phyloP scores from a whole-genome alignment of 169 alveolate genomes.

The Plasmodium knowlesi region DNA sequence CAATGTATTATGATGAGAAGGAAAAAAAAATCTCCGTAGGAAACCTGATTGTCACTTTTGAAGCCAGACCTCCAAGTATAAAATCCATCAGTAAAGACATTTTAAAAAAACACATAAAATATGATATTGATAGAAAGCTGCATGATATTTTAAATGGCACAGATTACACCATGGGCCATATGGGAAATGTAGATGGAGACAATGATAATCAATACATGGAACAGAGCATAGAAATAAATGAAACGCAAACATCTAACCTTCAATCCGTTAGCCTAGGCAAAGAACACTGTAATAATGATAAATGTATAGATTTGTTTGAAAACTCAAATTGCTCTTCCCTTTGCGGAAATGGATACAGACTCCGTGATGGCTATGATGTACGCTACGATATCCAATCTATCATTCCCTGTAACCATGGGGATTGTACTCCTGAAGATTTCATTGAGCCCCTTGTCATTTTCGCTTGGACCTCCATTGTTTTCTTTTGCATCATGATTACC shows the following conservation, averaged over 20 bases:
- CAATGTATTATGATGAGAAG: constrained; percentile 41
- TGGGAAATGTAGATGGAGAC: neutral
- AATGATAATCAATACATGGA: neutral
- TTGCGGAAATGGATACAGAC: constrained; percentile 46
- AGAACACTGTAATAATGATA: constrained; percentile 42
- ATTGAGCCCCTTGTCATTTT: constrained; percentile 43
- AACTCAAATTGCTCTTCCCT: constrained; percentile 46
- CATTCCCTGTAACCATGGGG: constrained; percentile 63
- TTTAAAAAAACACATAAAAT: constrained; percentile 26
- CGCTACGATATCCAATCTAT: constrained; percentile 7
- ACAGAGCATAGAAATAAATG: constrained; percentile 17
- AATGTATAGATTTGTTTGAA: constrained; percentile 20
- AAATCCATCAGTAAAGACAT: constrained; percentile 16
- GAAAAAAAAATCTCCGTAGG: constrained; percentile 10
- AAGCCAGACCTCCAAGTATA: constrained; percentile 5
- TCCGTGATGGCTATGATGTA: constrained; percentile 16
- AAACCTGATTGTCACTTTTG: constrained; percentile 10
- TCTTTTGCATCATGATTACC: constrained; percentile 37
- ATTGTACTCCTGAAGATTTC: constrained; percentile 33
- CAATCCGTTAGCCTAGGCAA: neutral
- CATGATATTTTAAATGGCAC: constrained; percentile 17
- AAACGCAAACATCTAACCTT: neutral
- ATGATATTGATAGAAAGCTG: constrained; percentile 28
- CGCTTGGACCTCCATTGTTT: constrained; percentile 43
- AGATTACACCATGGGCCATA: neutral